These are phyloP conservation scores for Trichosporon ovoides DNA, from an alignment of 1,284 basidiomycete genomes.

Conservation along the genomic window DNA sequence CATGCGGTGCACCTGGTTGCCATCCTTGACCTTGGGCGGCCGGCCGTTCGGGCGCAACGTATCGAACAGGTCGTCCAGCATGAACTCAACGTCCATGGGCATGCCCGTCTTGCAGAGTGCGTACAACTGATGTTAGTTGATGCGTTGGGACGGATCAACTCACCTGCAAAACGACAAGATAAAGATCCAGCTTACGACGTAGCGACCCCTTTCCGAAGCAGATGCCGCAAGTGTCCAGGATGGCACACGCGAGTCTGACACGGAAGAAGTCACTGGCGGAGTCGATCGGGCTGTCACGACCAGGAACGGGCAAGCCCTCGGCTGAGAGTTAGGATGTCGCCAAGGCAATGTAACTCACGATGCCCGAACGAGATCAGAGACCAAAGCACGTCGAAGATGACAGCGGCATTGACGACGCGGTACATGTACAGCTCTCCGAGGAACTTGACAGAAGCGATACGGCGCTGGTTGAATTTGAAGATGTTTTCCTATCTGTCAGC, in stretches of 20 bases:
- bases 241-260: conserved; percentile 79
- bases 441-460: conserved; percentile 86
- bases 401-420: conserved; percentile 77
- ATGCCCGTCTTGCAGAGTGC: conserved; percentile 76
- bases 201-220: conserved; percentile 92
- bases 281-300: conserved; percentile 70
- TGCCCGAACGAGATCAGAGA: conserved; percentile 93
- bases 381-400: conserved; percentile 94
- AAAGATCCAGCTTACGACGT: conserved; percentile 86
- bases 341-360: conserved; percentile 56
- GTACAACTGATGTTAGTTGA: conserved; percentile 61
- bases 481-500: conserved; percentile 61
- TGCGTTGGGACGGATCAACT: conserved; percentile 15
- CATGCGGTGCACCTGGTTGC: conserved; percentile 48
- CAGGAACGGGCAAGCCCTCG: conserved; percentile 81
- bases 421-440: conserved; percentile 97
- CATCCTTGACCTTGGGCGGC: conserved; percentile 21
- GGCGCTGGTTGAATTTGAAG: conserved; percentile 90
- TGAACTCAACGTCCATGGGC: conserved; percentile 97
- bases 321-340: conserved; percentile 47
- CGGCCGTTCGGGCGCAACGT: conserved; percentile 69
- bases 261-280: conserved; percentile 96
- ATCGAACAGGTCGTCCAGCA: conserved; percentile 89
- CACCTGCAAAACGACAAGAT: conserved; percentile 88
- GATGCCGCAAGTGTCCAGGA: conserved; percentile 94